Evolutionary conservation across 2,329 filamentous ascomycete species (phyloP), one percentile per base, ranked within the genome.

Genomic region (Scytalidium lignicola): DNA sequence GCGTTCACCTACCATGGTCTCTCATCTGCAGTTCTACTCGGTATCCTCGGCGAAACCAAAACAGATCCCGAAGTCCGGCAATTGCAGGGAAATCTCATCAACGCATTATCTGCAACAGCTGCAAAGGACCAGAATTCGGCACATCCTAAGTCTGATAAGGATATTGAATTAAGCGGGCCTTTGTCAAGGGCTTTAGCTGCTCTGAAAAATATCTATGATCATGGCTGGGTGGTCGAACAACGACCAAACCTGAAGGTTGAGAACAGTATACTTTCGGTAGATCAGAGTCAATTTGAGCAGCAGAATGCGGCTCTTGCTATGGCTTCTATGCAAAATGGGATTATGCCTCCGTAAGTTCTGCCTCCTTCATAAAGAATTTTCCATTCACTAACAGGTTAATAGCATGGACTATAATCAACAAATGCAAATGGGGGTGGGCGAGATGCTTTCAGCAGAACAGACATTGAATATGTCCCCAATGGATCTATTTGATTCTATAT

Each of bases 401-500:
- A 66, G 65, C 51, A 58, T 73, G 17, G 58, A 71, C 3, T 74
- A 67, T 47, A 51, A 65, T 15, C 66, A 67, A 37, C 61, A 68
- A 40, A 64, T 76, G 51, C 32, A 37, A 37, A 68, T 59, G 46
- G 52, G 52, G 2, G 43, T 60, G 10, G 49, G 64, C 61, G 44
- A 61, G 6, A 74, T 74, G 42, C 65, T 81, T 44, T 64, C 68
- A 44, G 64, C 70, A 29, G 81, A 83, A 51, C 77, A 78, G 15
- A 70, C 75, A 2, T 70, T 79, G 28, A 78, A 80, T 55, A 80
- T 85, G 72, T 82, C 81, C 32, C 82, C 82, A 1, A 81, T 85
- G 79, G 82, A 85, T 52, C 67, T 85, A 1, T 85, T 83, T 60
- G 80, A 85, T 58, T 83, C 80, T 3, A 85, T 85, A 42, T 85